A percentile compares a stretch with the other conserved stretches of the same genome.
Evolutionary conservation across 2,329 filamentous ascomycete species (phyloP).

Genomic region (Exophiala calicioides): DNA sequence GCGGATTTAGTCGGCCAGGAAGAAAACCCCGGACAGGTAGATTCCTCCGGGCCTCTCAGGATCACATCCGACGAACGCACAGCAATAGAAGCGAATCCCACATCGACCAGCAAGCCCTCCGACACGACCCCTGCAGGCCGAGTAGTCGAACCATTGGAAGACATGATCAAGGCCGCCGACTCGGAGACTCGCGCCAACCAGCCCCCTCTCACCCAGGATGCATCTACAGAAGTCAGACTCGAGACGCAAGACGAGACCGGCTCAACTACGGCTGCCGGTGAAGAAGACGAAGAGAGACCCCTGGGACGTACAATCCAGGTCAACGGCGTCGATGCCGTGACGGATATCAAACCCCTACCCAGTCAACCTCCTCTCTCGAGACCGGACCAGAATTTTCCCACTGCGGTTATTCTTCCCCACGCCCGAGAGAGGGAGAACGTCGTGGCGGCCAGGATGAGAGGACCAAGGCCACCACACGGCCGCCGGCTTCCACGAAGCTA

Average conservation of each 20-base stretch:
- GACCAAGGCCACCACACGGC: neutral
- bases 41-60: no score
- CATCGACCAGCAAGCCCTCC: neutral
- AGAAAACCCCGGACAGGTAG: no score
- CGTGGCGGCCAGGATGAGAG: neutral
- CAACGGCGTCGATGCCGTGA: slow-evolving; percentile 30
- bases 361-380: slow-evolving; percentile 7
- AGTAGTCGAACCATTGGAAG: slow-evolving; percentile 34
- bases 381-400: slow-evolving; percentile 1
- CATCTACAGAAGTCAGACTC: no score
- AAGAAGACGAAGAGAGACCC: slow-evolving; percentile 14
- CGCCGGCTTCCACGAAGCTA: slow-evolving; percentile 15
- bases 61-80: no score
- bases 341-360: slow-evolving; percentile 8
- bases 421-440: no score
- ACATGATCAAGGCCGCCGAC: slow-evolving; percentile 27
- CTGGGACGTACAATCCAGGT: slow-evolving; percentile 35
- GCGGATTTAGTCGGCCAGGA: no score
- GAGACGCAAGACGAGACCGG: no score
- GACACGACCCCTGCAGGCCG: slow-evolving; percentile 28
- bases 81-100: neutral
- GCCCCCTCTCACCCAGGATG: neutral
- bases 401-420: neutral
- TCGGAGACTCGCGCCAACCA: slow-evolving; percentile 27
- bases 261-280: neutral